Evolutionary conservation across 208 protist species (phyloP).

Genomic region (Acanthamoeba royreba): DNA sequence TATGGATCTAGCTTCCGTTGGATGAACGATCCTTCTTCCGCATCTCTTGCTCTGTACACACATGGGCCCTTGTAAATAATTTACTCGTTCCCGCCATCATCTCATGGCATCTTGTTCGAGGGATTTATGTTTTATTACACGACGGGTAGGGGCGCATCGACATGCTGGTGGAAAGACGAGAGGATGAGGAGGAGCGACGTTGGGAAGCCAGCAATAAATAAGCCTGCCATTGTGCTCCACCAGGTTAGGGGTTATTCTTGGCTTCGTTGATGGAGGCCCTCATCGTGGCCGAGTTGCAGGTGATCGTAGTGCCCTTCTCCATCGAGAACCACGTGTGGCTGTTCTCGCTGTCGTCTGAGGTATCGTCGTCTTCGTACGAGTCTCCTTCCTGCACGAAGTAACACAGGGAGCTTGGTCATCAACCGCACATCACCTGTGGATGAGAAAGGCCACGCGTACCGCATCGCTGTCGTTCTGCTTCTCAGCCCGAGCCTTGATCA

Average conservation of each 20-base stretch:
- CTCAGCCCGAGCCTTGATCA: background rate
- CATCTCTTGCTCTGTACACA: no score
- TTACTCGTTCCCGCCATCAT: no score
- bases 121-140: no score
- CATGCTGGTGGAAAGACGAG: no score
- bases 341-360: background rate
- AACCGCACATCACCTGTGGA: background rate
- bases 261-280: background rate
- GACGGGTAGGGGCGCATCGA: no score
- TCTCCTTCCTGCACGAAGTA: background rate
- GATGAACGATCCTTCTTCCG: no score
- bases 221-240: no score
- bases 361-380: background rate
- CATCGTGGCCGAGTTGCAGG: conserved; percentile 22
- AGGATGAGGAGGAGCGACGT: no score
- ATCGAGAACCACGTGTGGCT: conserved; percentile 27
- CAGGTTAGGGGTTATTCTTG: background rate
- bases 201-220: no score
- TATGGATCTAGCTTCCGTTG: no score
- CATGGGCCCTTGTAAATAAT: no score
- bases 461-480: background rate
- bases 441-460: background rate
- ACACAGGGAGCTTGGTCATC: background rate
- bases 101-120: no score
- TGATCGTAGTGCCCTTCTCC: background rate